A percentile compares a stretch with the other conserved stretches of the same genome.
Evolutionary conservation across 2,329 filamentous ascomycete species (phyloP).

Genomic region (Diatrype stigma): DNA sequence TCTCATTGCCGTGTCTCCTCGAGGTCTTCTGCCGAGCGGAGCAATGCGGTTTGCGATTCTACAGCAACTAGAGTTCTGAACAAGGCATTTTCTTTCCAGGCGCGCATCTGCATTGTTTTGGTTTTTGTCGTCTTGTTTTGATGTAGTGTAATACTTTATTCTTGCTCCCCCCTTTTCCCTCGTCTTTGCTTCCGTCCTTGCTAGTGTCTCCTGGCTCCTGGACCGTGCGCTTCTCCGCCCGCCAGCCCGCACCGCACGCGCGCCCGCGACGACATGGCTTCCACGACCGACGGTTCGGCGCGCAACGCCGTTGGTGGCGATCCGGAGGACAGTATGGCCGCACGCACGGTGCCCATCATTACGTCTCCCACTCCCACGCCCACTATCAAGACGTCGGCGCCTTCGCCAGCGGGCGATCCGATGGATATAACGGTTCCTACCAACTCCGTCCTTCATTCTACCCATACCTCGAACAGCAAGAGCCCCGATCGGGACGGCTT

Average conservation of each 20-base stretch:
- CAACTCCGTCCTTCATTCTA: conserved; percentile 30
- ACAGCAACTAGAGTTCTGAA: conserved; percentile 14
- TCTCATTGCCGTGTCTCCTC: not conserved
- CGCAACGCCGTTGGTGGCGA: conserved; percentile 37
- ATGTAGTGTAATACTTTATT: not conserved
- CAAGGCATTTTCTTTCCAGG: conserved; percentile 9
- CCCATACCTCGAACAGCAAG: conserved; percentile 41
- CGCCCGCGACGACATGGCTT: conserved; percentile 46
- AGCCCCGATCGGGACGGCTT: conserved; percentile 39
- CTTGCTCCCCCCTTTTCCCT: not conserved
- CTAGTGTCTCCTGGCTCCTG: not conserved
- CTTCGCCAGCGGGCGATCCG: conserved; percentile 50
- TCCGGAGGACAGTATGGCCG: conserved; percentile 42
- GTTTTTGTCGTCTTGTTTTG: conserved; percentile 6
- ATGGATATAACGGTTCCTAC: conserved; percentile 59
- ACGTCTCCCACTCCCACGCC: conserved; percentile 38
- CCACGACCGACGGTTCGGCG: conserved; percentile 48
- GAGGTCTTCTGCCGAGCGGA: conserved; percentile 9
- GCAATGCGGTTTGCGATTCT: conserved; percentile 20
- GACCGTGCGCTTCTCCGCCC: not conserved
- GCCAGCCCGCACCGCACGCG: not conserved
- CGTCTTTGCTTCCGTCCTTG: not conserved
- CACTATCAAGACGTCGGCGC: conserved; percentile 55
- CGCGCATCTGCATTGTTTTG: conserved; percentile 15
- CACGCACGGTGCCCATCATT: conserved; percentile 53